Conservation (phyloP, 805 yeast species). For the Torulaspora indica region DNA sequence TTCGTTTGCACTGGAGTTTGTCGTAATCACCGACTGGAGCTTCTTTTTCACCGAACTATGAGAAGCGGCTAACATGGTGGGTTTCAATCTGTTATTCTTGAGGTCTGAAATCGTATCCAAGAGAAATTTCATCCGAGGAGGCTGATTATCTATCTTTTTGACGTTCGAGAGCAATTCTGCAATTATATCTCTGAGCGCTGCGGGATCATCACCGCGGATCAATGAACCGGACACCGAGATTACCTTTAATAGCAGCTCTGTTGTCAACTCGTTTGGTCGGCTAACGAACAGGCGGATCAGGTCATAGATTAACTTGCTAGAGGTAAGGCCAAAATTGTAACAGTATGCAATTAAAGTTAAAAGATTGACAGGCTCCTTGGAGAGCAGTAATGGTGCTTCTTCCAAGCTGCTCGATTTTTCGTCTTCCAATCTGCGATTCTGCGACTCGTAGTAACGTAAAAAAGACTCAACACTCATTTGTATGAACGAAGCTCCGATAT, state of each 20-base stretch:
- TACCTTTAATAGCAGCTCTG: conserved; percentile 71
- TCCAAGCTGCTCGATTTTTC: conserved; percentile 1
- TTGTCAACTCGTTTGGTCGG: conserved; percentile 61
- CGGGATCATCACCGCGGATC: conserved; percentile 85
- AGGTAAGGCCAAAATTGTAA: conserved; percentile 71
- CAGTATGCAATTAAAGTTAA: conserved; percentile 70
- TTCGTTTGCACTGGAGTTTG: conserved; percentile 42
- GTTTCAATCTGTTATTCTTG: conserved; percentile 75
- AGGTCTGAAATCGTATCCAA: conserved; percentile 80
- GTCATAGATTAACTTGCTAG: conserved; percentile 73
- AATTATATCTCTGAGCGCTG: conserved; percentile 75
- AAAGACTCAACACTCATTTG: conserved; percentile 75
- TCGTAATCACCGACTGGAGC: conserved; percentile 46
- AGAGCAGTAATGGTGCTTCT: conserved; percentile 10
- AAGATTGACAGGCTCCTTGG: conserved; percentile 58
- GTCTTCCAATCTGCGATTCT: conserved; percentile 19
- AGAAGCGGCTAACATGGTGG: conserved; percentile 32
- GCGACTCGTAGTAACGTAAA: conserved; percentile 39
- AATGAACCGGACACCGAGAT: conserved; percentile 76
- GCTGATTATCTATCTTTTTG: conserved; percentile 43
- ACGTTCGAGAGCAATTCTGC: conserved; percentile 27
- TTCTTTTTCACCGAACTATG: conserved; percentile 44
- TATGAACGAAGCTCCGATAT: conserved; percentile 81
- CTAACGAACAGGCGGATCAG: conserved; percentile 51
- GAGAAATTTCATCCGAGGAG: conserved; percentile 73